Conservation (phyloP, 1,139 yeast genomes). For the Debaryomycetaceae sp. region DNA sequence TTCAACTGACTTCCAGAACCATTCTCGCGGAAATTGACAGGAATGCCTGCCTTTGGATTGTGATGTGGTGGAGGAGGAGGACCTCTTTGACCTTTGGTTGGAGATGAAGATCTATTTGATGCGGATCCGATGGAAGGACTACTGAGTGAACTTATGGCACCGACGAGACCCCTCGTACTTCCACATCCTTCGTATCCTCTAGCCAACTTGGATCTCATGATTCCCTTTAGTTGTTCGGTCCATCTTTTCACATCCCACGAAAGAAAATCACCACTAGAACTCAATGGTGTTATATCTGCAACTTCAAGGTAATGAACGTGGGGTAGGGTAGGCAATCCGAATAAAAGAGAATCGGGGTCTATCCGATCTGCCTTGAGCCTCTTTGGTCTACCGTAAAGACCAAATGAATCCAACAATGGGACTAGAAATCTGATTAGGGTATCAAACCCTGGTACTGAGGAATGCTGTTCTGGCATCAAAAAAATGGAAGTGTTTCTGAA, state of each 20-base stretch:
- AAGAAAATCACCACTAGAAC: constrained; percentile 20
- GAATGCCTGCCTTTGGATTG: background rate
- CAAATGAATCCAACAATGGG: constrained; percentile 83
- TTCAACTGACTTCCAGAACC: background rate
- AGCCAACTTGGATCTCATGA: constrained; percentile 61
- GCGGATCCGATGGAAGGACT: constrained; percentile 15
- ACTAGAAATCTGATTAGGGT: constrained; percentile 84
- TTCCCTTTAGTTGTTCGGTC: constrained; percentile 59
- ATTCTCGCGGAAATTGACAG: background rate
- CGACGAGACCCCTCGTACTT: constrained; percentile 55
- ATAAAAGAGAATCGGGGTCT: constrained; percentile 74
- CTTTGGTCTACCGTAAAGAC: constrained; percentile 87
- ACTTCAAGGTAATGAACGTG: constrained; percentile 70
- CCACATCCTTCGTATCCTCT: constrained; percentile 88
- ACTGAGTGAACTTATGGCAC: constrained; percentile 51
- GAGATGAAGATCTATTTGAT: constrained; percentile 4
- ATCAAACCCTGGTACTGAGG: constrained; percentile 92
- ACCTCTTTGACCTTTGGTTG: constrained; percentile 1
- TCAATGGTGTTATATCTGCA: constrained; percentile 24
- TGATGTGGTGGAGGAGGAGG: constrained; percentile 6
- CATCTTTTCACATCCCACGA: constrained; percentile 71
- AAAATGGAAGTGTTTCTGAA: constrained; percentile 80
- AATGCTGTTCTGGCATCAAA: constrained; percentile 92
- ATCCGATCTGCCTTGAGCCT: constrained; percentile 83
- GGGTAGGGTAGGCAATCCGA: constrained; percentile 91